Percentiles rank a stretch among this genome's conserved stretches.
These are phyloP conservation scores for Marchantia polymorpha DNA, from an alignment of 225 moss, liverwort and hornwort genomes.

Conservation along the genomic window DNA sequence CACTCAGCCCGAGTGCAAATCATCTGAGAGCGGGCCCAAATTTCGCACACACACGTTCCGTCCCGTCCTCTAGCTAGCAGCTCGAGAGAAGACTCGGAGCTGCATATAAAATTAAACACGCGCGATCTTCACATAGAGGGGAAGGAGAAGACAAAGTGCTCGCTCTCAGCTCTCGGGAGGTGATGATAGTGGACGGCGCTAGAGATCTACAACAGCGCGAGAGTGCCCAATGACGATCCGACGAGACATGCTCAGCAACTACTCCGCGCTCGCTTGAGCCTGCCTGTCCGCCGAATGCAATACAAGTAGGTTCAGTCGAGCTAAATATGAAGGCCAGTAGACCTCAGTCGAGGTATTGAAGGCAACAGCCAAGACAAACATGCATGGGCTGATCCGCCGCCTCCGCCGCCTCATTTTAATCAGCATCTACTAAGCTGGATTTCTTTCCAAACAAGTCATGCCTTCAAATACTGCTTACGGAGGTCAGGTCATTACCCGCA, in stretches of 20 bases:
- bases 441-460: background rate
- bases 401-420: constrained; percentile 14
- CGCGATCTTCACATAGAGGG: background rate
- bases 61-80: too few species aligned
- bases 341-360: background rate
- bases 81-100: too few species aligned
- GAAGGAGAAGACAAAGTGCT: background rate
- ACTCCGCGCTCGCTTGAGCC: background rate
- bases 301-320: background rate
- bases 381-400: constrained; percentile 5
- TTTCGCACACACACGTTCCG: too few species aligned
- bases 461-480: background rate
- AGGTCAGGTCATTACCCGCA: too few species aligned
- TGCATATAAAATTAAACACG: background rate
- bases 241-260: background rate
- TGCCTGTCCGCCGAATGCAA: background rate
- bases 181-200: background rate
- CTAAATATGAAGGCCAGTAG: constrained; percentile 1
- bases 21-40: too few species aligned
- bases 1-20: too few species aligned
- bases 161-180: background rate
- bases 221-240: background rate
- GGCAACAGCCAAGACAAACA: constrained; percentile 1
- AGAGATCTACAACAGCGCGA: background rate
- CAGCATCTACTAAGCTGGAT: background rate